A percentile compares a stretch with the other conserved stretches of the same genome.
These are phyloP conservation scores for Crithidia brevicula DNA, from an alignment of 208 protist species.

Conservation along the genomic window DNA sequence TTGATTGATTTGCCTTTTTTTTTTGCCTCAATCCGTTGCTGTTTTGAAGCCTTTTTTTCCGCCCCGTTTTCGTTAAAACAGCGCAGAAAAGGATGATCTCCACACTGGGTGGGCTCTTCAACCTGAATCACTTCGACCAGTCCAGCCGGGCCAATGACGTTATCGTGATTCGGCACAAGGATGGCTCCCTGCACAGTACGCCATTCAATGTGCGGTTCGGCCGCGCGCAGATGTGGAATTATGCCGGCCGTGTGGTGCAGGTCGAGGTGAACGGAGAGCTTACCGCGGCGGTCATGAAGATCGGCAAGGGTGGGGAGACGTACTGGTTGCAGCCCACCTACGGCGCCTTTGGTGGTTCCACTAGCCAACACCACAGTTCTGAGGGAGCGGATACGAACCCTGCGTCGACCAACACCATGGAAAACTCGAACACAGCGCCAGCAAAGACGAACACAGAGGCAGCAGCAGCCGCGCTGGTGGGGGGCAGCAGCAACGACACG, in stretches of 20 bases:
- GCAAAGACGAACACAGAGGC: background rate
- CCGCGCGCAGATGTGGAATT: slow-evolving; percentile 91
- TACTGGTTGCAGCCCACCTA: slow-evolving; percentile 92
- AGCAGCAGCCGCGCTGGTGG: background rate
- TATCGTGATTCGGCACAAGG: slow-evolving; percentile 95
- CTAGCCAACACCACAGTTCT: background rate
- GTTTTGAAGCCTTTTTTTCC: background rate
- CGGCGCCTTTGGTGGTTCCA: slow-evolving; percentile 14
- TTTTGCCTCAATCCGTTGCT: slow-evolving; percentile 3
- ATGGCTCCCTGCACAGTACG: slow-evolving; percentile 93
- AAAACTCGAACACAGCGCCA: too few relatives aligned
- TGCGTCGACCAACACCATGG: background rate
- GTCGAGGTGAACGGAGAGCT: slow-evolving; percentile 95
- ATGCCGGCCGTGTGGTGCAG: slow-evolving; percentile 91
- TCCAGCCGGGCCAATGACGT: slow-evolving; percentile 97
- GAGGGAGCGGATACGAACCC: background rate
- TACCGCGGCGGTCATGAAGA: slow-evolving; percentile 94
- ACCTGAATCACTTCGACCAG: slow-evolving; percentile 85
- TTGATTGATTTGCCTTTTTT: too few relatives aligned
- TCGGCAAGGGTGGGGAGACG: slow-evolving; percentile 94
- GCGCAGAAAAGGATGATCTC: too few relatives aligned
- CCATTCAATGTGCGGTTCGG: slow-evolving; percentile 98
- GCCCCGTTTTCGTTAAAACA: too few relatives aligned
- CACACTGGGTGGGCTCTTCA: slow-evolving; percentile 70
- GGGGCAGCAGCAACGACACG: background rate